Conservation (phyloP, 140 eudicot species). For the Anethum foeniculum region DNA sequence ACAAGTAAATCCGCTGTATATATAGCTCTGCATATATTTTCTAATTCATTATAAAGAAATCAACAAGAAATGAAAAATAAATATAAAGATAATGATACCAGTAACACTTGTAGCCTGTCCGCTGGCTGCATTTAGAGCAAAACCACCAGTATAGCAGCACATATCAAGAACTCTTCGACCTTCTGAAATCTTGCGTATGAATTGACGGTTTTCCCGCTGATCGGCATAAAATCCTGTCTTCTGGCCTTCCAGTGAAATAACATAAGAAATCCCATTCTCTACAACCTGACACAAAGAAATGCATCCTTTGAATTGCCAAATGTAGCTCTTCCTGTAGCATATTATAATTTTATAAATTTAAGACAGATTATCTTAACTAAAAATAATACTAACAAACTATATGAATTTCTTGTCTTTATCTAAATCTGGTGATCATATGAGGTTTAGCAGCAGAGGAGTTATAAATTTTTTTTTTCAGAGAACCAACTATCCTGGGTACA, state of each 20-base stretch:
- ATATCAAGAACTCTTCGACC: constrained; percentile 80
- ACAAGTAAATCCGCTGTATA: neutral
- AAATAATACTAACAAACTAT: neutral
- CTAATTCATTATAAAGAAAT: neutral
- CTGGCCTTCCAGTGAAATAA: constrained; percentile 87
- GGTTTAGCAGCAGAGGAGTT: neutral
- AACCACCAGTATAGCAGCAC: constrained; percentile 96
- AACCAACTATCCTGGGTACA: neutral
- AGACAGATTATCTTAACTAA: neutral
- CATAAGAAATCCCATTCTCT: constrained; percentile 79
- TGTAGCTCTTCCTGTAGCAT: neutral
- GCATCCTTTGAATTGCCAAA: constrained; percentile 2
- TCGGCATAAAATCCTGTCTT: constrained; percentile 97
- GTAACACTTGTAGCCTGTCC: constrained; percentile 80
- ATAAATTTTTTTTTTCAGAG: too few relatives aligned
- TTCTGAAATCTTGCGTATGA: constrained; percentile 48
- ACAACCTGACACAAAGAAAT: constrained; percentile 43
- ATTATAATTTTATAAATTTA: neutral
- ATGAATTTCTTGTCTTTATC: neutral
- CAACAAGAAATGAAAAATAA: constrained; percentile 8
- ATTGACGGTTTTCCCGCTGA: constrained; percentile 93
- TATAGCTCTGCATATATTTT: neutral
- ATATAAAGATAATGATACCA: constrained; percentile 33
- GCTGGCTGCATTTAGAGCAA: constrained; percentile 80
- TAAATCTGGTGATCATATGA: neutral